Percentiles rank a stretch among this genome's conserved stretches.
Conservation (phyloP, 306 rosid genomes). For the Rosa chinensis region DNA sequence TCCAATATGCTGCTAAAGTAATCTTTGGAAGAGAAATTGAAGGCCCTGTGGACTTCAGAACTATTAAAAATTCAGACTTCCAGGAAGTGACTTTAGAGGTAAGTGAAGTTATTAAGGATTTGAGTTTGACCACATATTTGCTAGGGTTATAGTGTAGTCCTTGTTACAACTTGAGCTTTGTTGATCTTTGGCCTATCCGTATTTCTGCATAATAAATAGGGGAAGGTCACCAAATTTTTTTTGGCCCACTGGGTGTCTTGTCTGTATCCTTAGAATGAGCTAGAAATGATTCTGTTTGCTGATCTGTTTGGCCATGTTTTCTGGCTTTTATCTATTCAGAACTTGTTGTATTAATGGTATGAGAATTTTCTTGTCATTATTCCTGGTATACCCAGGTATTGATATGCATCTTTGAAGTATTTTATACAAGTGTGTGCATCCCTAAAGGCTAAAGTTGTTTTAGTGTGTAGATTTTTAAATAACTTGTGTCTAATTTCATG, state of each 20-base stretch:
- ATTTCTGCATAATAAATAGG: neutral
- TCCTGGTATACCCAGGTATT: neutral
- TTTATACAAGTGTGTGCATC: neutral
- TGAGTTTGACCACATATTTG: constrained; percentile 11
- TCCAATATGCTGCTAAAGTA: constrained; percentile 68
- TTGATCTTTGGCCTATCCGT: neutral
- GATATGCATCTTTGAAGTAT: neutral
- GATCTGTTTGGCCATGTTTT: neutral
- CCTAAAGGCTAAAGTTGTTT: neutral
- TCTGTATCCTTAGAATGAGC: neutral
- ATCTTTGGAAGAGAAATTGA: constrained; percentile 70
- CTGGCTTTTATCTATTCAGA: neutral
- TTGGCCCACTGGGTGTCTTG: neutral
- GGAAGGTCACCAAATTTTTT: neutral
- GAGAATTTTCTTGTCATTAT: neutral
- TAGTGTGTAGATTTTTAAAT: neutral
- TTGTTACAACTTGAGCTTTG: constrained; percentile 13
- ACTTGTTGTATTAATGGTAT: neutral
- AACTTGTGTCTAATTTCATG: neutral
- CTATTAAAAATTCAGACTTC: constrained; percentile 73
- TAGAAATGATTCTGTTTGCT: neutral
- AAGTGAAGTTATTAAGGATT: constrained; percentile 23
- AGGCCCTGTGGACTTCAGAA: constrained; percentile 73
- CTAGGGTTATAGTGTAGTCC: constrained; percentile 11
- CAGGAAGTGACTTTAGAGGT: constrained; percentile 86